Evolutionary conservation across 208 protist genomes (phyloP), one percentile per base, ranked within the genome.

Genomic region (Zelonia costaricensis): DNA sequence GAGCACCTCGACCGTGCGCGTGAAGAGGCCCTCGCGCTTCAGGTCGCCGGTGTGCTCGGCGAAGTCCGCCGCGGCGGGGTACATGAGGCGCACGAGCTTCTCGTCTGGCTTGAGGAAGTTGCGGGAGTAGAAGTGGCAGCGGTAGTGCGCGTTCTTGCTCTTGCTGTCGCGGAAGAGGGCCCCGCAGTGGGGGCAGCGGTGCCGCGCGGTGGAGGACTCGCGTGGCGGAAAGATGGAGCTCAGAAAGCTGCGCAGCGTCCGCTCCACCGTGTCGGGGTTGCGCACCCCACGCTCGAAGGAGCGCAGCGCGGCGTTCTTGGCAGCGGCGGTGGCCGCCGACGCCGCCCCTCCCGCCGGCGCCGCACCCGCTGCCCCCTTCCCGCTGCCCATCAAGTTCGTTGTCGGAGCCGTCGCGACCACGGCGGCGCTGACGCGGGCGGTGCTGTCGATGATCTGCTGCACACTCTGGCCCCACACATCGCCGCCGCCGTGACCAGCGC

Each of bases 141-240:
- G 78, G 73, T 91, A 94, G 71, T 94, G 88, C 0, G 74, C 49
- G 38, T 73, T 82, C 48, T 83, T 84, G n/a, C 74, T 78, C 54
- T 69, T 75, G 18, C 78, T 63, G 25, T 53, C 78, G 45, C 63
- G 67, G 23, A 91, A 80, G 30, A 71, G 56, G 0, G 74, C 73
- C 16, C 88, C 82, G 62, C 84, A 91, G 60, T 91, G 84, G 2
- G 76, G 63, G 48, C 88, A 91, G 27, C 82, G 78, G 38, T 74
- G 57, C 30, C 69, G 69, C 51, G 62, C 61, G 2, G 70, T 38
- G 20, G 67, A 23, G 0, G 65, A 72, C 15, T 74, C 54, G 8
- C 59, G 75, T 0, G 69, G 47, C 0, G 86, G 82, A 40, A 86
- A 91, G 12, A 94, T 78, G 22, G 80, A 87, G 47, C 69, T 68